Evolutionary conservation across 164 flowering plant species (phyloP), one percentile per base, ranked within the genome.

Genomic region (Dillenia suffruticosa): DNA sequence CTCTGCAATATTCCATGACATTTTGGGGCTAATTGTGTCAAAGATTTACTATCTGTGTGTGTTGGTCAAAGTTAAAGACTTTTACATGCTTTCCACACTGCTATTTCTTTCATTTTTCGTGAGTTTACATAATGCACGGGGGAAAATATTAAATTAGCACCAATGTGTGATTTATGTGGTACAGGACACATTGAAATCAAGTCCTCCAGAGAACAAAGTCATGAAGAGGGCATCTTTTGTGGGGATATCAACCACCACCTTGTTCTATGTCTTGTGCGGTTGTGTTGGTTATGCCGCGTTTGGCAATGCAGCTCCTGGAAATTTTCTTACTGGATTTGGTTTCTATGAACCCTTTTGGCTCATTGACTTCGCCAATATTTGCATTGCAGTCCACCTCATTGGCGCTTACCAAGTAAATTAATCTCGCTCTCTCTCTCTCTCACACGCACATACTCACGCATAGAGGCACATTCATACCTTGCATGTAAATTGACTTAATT

Each of bases 311-410:
- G 88, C 97, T 2, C 95, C 95, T 0, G 94, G 92, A 14, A 88
- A 90, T 64, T 83, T 90, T 63, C 70, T 90, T 8, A 86, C 95
- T 1, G 95, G 95, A 1, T 88, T 86, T 53, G 97, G 94, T n/a
- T 84, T 86, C 66, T 88, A 72, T 19, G 92, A 88, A 15, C 94
- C 97, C 19, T 88, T 73, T 47, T 90, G 95, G 97, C 86, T 90
- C 43, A 58, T 90, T 17, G 92, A 84, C 64, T 15, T 82, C 0
- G 97, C 85, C 12, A 90, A 90, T 15, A 9, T 75, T 0, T 76
- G 65, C 78, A 83, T 90, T 40, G 84, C 70, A 10, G 46, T 86
- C 51, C 95, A 90, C 68, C 88, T 90, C 5, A 53, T 90, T 12
- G 90, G 95, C 9, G 92, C 94, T 15, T 88, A 84, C 65, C 94